Conservation (phyloP, 371 early-diverging fungal genomes). For the Mucor piriformis region DNA sequence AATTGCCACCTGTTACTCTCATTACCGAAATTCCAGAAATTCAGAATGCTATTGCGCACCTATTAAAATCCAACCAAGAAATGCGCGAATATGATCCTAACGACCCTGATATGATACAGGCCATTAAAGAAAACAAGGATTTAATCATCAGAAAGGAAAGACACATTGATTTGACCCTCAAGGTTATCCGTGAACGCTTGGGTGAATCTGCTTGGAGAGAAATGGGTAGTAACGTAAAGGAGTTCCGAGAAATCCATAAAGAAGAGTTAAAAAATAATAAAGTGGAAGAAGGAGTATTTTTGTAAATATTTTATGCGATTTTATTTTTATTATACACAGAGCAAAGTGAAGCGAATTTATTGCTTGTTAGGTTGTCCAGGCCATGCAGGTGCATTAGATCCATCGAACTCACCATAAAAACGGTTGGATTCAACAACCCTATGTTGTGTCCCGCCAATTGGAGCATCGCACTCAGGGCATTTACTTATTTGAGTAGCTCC, state of each 20-base stretch:
- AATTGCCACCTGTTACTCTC: constrained; percentile 39
- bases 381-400: constrained; percentile 49
- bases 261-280: constrained; percentile 7
- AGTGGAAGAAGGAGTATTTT: constrained; percentile 20
- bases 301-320: not conserved
- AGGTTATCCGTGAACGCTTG: constrained; percentile 40
- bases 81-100: constrained; percentile 45
- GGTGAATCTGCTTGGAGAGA: constrained; percentile 49
- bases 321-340: not conserved
- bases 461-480: constrained; percentile 50
- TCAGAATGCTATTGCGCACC: constrained; percentile 46
- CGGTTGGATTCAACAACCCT: constrained; percentile 44
- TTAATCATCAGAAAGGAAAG: constrained; percentile 40
- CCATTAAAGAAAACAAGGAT: constrained; percentile 41
- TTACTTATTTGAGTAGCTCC: constrained; percentile 51
- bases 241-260: constrained; percentile 30
- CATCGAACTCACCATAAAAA: constrained; percentile 61
- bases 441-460: constrained; percentile 51
- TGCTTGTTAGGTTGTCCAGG: constrained; percentile 38
- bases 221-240: constrained; percentile 39
- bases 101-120: constrained; percentile 38
- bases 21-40: constrained; percentile 45
- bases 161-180: constrained; percentile 39
- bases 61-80: constrained; percentile 40
- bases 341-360: not conserved